phyloP scores from a whole-genome alignment of 441 rosid species.

The Pelargonium myrrhifolium region DNA sequence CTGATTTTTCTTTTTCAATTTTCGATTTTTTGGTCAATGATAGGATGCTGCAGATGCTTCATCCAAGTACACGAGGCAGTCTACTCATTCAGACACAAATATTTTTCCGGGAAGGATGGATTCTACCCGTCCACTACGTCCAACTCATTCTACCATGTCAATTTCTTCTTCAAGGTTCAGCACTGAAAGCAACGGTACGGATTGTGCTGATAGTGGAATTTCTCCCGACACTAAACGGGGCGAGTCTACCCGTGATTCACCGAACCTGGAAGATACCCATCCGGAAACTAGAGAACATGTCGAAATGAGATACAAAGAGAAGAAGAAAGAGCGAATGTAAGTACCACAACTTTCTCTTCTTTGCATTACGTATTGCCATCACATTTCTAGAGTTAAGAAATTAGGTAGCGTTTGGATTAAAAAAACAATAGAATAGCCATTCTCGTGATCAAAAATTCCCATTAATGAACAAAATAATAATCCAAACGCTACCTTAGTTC shows the following conservation, averaged over 20 bases:
- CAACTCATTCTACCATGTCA: constrained; percentile 42
- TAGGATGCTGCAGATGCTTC: constrained; percentile 26
- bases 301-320: constrained; percentile 45
- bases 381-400: too few relatives aligned
- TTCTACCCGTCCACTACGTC: constrained; percentile 24
- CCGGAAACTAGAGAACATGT: constrained; percentile 33
- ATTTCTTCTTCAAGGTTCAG: constrained; percentile 39
- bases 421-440: too few relatives aligned
- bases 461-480: too few relatives aligned
- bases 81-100: constrained; percentile 16
- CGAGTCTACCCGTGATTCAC: constrained; percentile 27
- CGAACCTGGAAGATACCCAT: constrained; percentile 24
- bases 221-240: constrained; percentile 23
- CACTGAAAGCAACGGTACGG: constrained; percentile 31
- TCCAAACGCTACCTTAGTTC: too few relatives aligned
- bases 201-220: constrained; percentile 31
- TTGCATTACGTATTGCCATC: too few relatives aligned
- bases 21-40: neutral
- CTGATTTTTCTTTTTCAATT: neutral
- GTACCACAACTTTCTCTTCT: constrained; percentile 19
- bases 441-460: too few relatives aligned
- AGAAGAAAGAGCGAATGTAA: constrained; percentile 51
- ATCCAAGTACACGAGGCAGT: constrained; percentile 12
- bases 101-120: constrained; percentile 10
- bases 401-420: too few relatives aligned